Evolutionary conservation across 352 stramenopile genomes (phyloP).

Genomic region (Globisporangium okanoganense): DNA sequence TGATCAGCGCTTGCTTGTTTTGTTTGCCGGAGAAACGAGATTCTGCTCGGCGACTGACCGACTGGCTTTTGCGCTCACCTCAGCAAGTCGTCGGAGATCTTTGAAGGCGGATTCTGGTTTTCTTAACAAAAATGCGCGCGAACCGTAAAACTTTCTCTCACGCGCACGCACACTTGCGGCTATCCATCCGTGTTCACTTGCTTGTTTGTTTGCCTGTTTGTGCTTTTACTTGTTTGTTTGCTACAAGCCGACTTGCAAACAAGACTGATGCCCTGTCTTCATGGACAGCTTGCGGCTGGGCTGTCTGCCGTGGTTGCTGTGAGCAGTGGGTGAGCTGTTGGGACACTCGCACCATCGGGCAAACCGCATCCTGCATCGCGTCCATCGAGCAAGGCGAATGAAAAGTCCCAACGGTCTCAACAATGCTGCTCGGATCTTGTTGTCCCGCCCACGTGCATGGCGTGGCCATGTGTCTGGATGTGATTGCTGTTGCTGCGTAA

Average conservation of each 20-base stretch:
- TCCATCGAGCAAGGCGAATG: not conserved
- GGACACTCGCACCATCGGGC: not conserved
- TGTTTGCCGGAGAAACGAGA: not conserved
- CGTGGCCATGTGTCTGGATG: not conserved
- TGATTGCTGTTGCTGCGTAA: not conserved
- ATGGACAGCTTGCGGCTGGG: not conserved
- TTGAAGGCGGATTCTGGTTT: slow-evolving; percentile 7
- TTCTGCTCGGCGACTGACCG: not conserved
- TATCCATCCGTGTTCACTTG: not conserved
- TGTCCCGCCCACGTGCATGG: not conserved
- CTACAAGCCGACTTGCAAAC: too few relatives aligned
- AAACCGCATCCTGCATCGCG: not conserved
- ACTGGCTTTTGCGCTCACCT: not conserved
- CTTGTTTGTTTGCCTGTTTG: not conserved
- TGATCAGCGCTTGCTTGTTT: not conserved
- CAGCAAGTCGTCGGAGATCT: slow-evolving; percentile 3
- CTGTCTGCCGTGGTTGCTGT: not conserved
- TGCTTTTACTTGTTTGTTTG: not conserved
- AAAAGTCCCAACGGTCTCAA: not conserved
- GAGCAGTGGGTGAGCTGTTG: not conserved
- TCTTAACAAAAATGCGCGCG: not conserved
- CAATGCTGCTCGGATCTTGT: not conserved
- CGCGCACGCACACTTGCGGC: not conserved
- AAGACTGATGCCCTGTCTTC: slow-evolving; percentile 8
- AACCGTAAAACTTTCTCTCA: not conserved